Evolutionary conservation across 768 basidiomycete genomes (phyloP), one percentile per base, ranked within the genome.

Genomic region (Agrocybe chaxingu): DNA sequence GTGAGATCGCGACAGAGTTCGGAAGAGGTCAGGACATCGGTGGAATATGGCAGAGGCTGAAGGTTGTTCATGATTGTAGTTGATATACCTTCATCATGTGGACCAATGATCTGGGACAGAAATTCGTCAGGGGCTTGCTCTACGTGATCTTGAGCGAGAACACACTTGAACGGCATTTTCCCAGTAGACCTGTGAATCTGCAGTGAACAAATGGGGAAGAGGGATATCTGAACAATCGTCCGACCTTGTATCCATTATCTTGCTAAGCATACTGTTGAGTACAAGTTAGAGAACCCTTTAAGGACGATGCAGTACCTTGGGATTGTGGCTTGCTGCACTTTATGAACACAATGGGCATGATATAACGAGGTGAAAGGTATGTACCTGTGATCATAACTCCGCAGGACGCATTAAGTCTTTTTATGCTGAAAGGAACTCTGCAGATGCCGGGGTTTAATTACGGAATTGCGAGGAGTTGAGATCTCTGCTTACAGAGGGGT

Each of bases 381-480:
- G 37, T 42, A 84, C 88, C 90, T 56, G 92, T 95, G 44, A 95
- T 87, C 92, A 95, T 95, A 2, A 94, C 81, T 13, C 92, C 92
- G 52, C 87, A 86, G 1, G 86, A 84, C 3, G 92, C 90, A 8
- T 71, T 71, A 41, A 90, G 61, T 45, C 66, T 71, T 57, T 81
- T 83, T 10, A 92, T 77, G 24, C 80, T 77, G 64, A 92, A 94
- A 0, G 92, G 92, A 1, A 92, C 89, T 65, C 90, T 92, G 37
- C 36, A 46, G 44, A 42, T 5, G 24, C 24, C 24, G 12, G 33
- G 39, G 13, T 37, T 35, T 6, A 34, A 46, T 6, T 10, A 47
- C 32, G 19, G 8, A 29, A 39, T 31, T 11, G 8, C 29, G 33
- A 24, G 24, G 29, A 40, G 3, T 39, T 12, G 29, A 11, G 18